Base-by-base conservation (phyloP, 1,139 yeast genomes). In the Sugiyamaella novakii region DNA sequence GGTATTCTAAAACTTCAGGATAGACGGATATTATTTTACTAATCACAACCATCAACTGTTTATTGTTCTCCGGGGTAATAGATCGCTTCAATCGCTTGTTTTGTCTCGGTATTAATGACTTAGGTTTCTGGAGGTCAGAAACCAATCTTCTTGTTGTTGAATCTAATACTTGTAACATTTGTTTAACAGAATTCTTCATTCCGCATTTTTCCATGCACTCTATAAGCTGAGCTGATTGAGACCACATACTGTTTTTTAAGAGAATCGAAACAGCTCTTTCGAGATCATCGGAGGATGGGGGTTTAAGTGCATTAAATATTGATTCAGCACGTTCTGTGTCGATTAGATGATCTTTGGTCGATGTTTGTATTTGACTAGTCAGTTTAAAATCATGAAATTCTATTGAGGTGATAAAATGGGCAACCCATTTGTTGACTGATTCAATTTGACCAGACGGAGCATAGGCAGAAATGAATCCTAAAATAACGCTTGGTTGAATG, bases 401-500 rank as follows among this genome's bases (percentile, higher is more conserved):
- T 4, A 53, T 51, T 27, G 47, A 24, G 5, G 28, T 43, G 14
- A 58, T 40, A 28, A 63, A 52, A 33, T 49, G 41, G 6, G 52
- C 29, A 33, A 54, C 55, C 65, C 66, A 63, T 19, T 39, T 38
- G 40, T 53, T 49, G 14, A 58, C 51, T 19, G 40, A 38, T 4
- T 51, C 54, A 4, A 45, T 19, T 34, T 58, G 53, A 5, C 53
- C 52, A 27, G 53, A 44, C 8, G 50, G 53, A 7, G 54, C 43
- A 36, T 62, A 61, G 5, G 52, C 50, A 12, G 52, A 42, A 7
- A 63, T 49, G 41, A 62, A 60, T 25, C 63, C 59, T 15, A 54
- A 12, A 2, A 53, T 49, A 17, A 60, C 56, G 39, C 51, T 54
- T 1, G 66, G 66, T 17, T 66, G 59, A 3, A 62, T 52, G 31